Base-by-base conservation (phyloP, 371 early-diverging fungal genomes). In the Mortierella sp. region DNA sequence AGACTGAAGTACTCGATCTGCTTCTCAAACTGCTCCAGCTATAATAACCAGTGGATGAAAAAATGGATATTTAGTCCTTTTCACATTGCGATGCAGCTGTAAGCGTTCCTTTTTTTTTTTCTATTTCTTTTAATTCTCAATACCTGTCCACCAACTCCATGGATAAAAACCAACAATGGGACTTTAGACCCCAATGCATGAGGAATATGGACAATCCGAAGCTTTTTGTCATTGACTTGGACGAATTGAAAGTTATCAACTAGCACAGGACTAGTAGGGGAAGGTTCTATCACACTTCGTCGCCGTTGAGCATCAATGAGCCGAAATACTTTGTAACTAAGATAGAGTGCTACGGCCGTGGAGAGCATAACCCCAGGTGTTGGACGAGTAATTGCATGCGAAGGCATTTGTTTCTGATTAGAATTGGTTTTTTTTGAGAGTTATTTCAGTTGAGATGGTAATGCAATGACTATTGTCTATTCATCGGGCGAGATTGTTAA, bases 141-240 rank as follows among this genome's bases (percentile, higher is more conserved):
- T 85, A 91, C 92, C 86, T 93, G 93, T 48, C 91, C 92, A 28
- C 93, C 93, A 38, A 93, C 74, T 13, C 93, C 93, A 71, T 93
- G 93, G 57, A 93, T 89, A 77, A 93, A 92, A 8, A 92, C 88
- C 36, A 93, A 71, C 15, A 91, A 68, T 13, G 94, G 94, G 22
- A 92, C 89, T 76, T 87, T 87, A 45, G 88, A 88, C 3, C 92
- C 92, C 11, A 92, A 79, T 61, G 87, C 89, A 77, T 93, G 92
- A 65, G 90, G 89, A 50, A 90, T 88, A 76, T 91, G 92, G 13
- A 91, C 89, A 63, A 91, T 88, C 7, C 93, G 88, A 52, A 92
- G 84, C 50, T 70, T 76, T 71, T 90, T 91, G 15, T 85, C 86
- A 70, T 88, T 87, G 32, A 90, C 85, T 58, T 85, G 79, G 33